These are phyloP conservation scores for Stemphylium vesicarium DNA, from an alignment of 2,329 filamentous ascomycete species.

Conservation along the genomic window DNA sequence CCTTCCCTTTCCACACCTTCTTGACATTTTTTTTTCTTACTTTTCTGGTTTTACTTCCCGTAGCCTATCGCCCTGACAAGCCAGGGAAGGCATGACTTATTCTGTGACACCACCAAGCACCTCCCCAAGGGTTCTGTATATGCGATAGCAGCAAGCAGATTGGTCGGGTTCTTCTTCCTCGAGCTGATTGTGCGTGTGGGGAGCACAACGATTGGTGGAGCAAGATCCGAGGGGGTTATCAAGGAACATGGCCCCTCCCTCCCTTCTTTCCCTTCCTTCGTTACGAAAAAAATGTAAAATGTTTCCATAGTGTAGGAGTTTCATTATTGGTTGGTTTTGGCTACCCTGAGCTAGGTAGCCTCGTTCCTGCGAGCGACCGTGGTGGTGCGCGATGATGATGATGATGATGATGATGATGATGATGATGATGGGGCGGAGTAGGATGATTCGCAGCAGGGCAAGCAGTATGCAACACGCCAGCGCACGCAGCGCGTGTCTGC, in stretches of 20 bases:
- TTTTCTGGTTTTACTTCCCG: background rate
- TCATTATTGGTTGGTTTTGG: too few species aligned
- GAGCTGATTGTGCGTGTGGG: background rate
- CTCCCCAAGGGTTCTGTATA: too few species aligned
- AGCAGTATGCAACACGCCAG: too few species aligned
- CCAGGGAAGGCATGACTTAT: too few species aligned
- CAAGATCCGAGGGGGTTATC: background rate
- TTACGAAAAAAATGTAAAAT: too few species aligned
- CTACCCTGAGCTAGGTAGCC: too few species aligned
- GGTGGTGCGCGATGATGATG: background rate
- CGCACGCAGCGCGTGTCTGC: background rate
- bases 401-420: background rate
- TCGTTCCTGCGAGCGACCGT: background rate
- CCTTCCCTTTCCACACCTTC: background rate
- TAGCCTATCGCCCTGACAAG: too few species aligned
- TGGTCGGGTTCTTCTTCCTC: too few species aligned
- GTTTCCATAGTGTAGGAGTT: too few species aligned
- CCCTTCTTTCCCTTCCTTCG: too few species aligned
- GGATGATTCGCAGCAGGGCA: background rate
- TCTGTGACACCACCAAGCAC: background rate
- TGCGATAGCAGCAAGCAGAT: too few species aligned
- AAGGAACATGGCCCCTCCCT: background rate
- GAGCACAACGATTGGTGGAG: constrained; percentile 5
- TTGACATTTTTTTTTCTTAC: background rate
- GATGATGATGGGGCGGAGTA: background rate